Evolutionary conservation across 1,284 basidiomycete species (phyloP).

Genomic region (Pascua guehoae): DNA sequence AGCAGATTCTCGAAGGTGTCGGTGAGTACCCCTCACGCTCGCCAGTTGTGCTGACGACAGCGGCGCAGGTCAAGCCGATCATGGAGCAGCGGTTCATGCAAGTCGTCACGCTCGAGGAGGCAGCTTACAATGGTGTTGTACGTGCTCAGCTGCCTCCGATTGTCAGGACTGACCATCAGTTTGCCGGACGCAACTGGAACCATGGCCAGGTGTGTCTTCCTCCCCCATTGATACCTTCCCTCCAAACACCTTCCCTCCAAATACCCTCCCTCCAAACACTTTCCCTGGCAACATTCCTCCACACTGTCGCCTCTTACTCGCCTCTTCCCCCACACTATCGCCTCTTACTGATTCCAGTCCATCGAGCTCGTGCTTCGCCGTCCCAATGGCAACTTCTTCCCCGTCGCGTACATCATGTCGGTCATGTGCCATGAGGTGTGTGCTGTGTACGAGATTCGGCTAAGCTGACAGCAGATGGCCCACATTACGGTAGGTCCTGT

Average conservation of each 20-base stretch:
- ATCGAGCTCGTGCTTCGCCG: slow-evolving; percentile 50
- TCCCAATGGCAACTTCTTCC: slow-evolving; percentile 42
- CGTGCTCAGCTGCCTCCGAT: slow-evolving; percentile 7
- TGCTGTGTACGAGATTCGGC: not conserved
- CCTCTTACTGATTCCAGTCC: slow-evolving; percentile 3
- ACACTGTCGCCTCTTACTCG: not conserved
- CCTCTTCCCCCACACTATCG: too few relatives aligned
- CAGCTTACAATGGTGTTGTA: slow-evolving; percentile 43
- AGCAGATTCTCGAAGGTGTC: slow-evolving; percentile 45
- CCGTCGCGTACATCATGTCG: slow-evolving; percentile 39
- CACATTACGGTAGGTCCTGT: slow-evolving; percentile 38
- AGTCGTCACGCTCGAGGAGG: slow-evolving; percentile 45
- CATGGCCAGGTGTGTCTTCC: slow-evolving; percentile 42
- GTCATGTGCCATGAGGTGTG: slow-evolving; percentile 50
- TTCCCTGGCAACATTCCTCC: too few relatives aligned
- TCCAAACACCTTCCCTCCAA: too few relatives aligned
- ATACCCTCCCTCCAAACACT: too few relatives aligned
- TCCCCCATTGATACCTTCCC: too few relatives aligned
- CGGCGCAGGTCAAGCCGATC: slow-evolving; percentile 42
- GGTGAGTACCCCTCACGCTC: slow-evolving; percentile 29
- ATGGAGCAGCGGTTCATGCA: slow-evolving; percentile 45
- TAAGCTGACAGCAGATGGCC: slow-evolving; percentile 38
- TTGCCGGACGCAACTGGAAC: slow-evolving; percentile 50
- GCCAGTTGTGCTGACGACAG: slow-evolving; percentile 2
- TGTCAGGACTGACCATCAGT: slow-evolving; percentile 23